These are phyloP conservation scores for Breviolum minutum DNA, from an alignment of 73 alveolate species.

Conservation along the genomic window DNA sequence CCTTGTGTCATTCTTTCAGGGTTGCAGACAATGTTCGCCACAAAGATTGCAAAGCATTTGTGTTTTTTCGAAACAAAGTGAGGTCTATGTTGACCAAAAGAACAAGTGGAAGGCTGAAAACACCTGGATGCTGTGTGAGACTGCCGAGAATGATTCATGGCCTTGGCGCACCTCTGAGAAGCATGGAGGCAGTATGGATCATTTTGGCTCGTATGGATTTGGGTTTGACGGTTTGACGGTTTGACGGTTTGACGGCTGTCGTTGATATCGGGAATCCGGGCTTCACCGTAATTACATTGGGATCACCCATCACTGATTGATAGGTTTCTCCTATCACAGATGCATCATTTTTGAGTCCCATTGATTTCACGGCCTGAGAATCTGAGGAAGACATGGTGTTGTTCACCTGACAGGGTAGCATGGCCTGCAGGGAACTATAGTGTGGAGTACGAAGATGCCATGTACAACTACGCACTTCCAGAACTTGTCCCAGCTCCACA, in stretches of 20 bases:
- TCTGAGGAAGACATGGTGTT: neutral
- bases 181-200: neutral
- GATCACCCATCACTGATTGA: neutral
- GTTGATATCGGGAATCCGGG: neutral
- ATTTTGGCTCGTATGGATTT: neutral
- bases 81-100: slow-evolving; percentile 8
- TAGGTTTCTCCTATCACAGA: neutral
- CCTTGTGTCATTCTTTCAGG: too few relatives aligned
- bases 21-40: too few relatives aligned
- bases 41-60: neutral
- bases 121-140: slow-evolving; percentile 2
- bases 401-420: neutral
- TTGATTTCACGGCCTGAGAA: neutral
- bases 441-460: neutral
- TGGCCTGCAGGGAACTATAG: neutral
- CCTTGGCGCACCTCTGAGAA: slow-evolving; percentile 29
- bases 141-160: neutral
- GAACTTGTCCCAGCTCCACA: neutral
- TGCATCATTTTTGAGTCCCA: neutral
- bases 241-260: too few relatives aligned
- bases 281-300: neutral
- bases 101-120: neutral
- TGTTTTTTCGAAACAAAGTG: neutral
- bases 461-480: neutral
- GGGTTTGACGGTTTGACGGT: too few relatives aligned